Evolutionary conservation across 2,329 filamentous ascomycete genomes (phyloP).

Genomic region (Xylariaceae sp.): DNA sequence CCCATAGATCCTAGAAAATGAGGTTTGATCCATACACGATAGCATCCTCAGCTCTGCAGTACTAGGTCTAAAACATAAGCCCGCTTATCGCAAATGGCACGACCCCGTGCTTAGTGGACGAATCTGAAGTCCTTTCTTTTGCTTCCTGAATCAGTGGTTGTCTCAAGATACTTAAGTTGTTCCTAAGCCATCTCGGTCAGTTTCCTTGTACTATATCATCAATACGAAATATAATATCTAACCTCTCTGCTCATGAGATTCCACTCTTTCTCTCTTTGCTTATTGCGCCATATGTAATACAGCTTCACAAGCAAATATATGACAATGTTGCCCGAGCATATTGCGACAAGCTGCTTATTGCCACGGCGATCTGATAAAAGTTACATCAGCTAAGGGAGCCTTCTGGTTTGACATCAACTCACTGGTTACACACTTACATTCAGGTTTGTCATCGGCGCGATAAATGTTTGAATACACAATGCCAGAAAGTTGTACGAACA

Average conservation of each 20-base stretch:
- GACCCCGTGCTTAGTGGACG: constrained; percentile 17
- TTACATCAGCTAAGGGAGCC: neutral
- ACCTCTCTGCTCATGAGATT: constrained; percentile 24
- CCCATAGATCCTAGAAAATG: too few species aligned
- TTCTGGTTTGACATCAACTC: neutral
- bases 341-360: constrained; percentile 40
- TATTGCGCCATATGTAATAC: constrained; percentile 47
- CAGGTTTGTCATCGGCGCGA: constrained; percentile 48
- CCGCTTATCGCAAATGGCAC: too few species aligned
- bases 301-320: constrained; percentile 41
- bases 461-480: constrained; percentile 53
- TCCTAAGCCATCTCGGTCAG: constrained; percentile 14
- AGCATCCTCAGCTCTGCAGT: too few species aligned
- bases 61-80: too few species aligned
- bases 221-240: neutral
- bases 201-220: neutral
- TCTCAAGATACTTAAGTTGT: constrained; percentile 26
- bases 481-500: constrained; percentile 50
- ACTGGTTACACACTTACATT: constrained; percentile 28
- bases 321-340: constrained; percentile 37
- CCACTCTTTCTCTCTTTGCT: constrained; percentile 26
- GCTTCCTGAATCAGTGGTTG: constrained; percentile 28
- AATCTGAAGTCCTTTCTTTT: constrained; percentile 32
- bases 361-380: constrained; percentile 39
- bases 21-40: too few species aligned